Evolutionary conservation across 192 early-diverging fungal genomes (phyloP).

Genomic region (Chytriomyces hyalinus): DNA sequence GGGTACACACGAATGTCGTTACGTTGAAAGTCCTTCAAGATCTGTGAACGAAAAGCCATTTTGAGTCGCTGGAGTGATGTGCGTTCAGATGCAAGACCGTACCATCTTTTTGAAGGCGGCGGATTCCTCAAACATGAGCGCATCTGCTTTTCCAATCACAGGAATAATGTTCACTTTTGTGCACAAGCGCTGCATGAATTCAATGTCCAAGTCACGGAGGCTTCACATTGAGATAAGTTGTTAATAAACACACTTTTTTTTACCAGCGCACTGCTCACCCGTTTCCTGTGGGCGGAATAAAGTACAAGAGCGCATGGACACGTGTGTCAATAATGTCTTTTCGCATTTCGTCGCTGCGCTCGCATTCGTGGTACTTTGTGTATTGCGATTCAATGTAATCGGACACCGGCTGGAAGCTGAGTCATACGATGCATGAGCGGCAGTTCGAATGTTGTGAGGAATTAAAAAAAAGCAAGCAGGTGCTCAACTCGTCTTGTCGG

Average conservation of each 20-base stretch:
- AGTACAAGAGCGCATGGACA: conserved; percentile 95
- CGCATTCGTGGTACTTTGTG: conserved; percentile 83
- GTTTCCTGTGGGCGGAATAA: conserved; percentile 89
- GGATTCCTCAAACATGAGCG: conserved; percentile 85
- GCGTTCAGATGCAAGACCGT: not conserved
- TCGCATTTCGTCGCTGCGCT: conserved; percentile 63
- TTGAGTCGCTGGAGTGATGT: conserved; percentile 45
- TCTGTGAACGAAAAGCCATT: conserved; percentile 67
- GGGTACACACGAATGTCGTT: conserved; percentile 76
- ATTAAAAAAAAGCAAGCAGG: conserved; percentile 4
- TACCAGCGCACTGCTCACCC: not conserved
- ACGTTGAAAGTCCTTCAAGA: conserved; percentile 67
- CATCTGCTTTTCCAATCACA: conserved; percentile 93
- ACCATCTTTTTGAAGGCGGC: conserved; percentile 86
- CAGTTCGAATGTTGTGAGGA: no score
- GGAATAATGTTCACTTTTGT: conserved; percentile 95
- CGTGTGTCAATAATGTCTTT: conserved; percentile 86
- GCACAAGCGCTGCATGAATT: conserved; percentile 90
- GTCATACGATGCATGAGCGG: conserved; percentile 67
- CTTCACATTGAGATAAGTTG: conserved; percentile 24
- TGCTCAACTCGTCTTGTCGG: conserved; percentile 82
- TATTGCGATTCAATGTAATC: conserved; percentile 93
- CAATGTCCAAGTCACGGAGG: conserved; percentile 72
- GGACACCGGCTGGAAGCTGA: conserved; percentile 90
- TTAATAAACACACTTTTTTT: not conserved